Percentiles rank a stretch among this genome's conserved stretches.
These are phyloP conservation scores for Corchorus olitorius DNA, from an alignment of 345 rosid species.

Conservation along the genomic window DNA sequence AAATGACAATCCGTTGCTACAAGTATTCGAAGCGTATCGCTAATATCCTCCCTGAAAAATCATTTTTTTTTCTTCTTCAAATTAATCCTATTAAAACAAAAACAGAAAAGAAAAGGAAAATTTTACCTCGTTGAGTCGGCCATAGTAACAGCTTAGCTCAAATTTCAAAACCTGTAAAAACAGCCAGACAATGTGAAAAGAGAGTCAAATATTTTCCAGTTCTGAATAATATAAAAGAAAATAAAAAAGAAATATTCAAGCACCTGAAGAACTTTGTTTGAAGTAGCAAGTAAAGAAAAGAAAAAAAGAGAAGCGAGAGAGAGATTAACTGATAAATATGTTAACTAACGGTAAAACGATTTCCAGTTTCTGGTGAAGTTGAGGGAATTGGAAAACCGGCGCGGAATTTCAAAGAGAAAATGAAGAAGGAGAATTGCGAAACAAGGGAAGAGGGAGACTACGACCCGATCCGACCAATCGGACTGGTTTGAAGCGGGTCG, in stretches of 20 bases:
- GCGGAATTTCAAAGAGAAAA: neutral
- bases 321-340: neutral
- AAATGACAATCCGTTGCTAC: conserved; percentile 96
- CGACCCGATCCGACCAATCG: too few species aligned
- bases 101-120: neutral
- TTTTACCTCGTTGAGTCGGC: conserved; percentile 3
- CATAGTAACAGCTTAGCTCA: conserved; percentile 10
- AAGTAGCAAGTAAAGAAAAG: neutral
- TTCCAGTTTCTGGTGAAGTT: neutral
- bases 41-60: conserved; percentile 56
- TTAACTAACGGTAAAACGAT: neutral
- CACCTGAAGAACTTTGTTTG: neutral
- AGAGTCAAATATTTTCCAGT: too few species aligned
- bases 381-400: neutral
- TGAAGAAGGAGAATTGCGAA: neutral
- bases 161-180: conserved; percentile 1
- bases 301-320: too few species aligned
- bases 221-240: neutral
- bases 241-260: too few species aligned
- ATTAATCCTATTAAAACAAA: neutral
- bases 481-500: too few species aligned
- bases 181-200: neutral
- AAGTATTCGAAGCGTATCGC: conserved; percentile 70
- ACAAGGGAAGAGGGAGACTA: too few species aligned
- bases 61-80: neutral